These are phyloP conservation scores for Micractinium sp. DNA, from an alignment of 139 green algal species.

Conservation along the genomic window DNA sequence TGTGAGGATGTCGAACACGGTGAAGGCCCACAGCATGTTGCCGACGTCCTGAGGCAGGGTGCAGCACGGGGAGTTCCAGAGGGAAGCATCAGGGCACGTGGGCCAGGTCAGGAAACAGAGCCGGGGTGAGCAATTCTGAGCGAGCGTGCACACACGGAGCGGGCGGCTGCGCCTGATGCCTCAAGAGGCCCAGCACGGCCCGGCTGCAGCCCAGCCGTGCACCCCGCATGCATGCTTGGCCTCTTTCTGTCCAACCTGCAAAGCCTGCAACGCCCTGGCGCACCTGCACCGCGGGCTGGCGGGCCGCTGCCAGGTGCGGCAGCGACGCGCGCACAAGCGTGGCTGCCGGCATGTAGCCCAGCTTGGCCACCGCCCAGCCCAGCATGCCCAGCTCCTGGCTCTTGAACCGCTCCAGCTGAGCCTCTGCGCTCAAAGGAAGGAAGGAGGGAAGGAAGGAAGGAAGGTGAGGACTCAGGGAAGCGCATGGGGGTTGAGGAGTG, in stretches of 20 bases:
- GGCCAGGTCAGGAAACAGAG: not conserved
- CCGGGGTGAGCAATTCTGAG: too few relatives aligned
- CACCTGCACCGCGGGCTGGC: constrained; percentile 41
- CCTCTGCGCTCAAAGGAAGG: not conserved
- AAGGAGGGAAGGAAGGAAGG: not conserved
- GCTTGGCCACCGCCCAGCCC: constrained; percentile 41
- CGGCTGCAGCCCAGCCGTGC: too few relatives aligned
- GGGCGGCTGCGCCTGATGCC: too few relatives aligned
- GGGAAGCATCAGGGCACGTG: not conserved
- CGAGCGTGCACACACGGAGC: too few relatives aligned
- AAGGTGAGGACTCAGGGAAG: too few relatives aligned
- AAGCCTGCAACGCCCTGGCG: not conserved
- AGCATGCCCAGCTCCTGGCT: constrained; percentile 37
- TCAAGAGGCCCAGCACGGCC: too few relatives aligned
- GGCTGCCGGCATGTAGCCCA: constrained; percentile 46
- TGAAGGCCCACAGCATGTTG: constrained; percentile 51
- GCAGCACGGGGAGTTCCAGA: not conserved
- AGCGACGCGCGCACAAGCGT: constrained; percentile 35
- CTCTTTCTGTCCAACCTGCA: too few relatives aligned
- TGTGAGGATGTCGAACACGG: constrained; percentile 42
- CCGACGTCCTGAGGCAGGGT: constrained; percentile 37
- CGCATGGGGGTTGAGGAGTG: too few relatives aligned
- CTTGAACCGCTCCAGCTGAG: constrained; percentile 19
- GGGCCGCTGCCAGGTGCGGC: not conserved
- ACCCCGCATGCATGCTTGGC: not conserved